phyloP scores from a whole-genome alignment of 768 basidiomycete genomes.

The Boletus sensibilis region DNA sequence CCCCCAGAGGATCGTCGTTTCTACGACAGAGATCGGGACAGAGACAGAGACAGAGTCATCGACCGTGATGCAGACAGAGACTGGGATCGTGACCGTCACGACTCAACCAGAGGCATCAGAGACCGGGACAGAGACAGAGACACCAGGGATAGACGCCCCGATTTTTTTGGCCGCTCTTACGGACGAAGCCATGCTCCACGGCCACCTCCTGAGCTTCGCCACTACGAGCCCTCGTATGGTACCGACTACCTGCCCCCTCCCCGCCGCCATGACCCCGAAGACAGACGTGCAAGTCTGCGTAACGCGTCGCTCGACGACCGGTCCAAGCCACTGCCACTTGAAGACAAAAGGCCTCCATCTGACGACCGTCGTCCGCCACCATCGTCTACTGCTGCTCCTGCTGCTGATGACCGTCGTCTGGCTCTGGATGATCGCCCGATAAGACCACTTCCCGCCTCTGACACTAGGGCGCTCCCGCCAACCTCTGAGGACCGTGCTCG shows the following conservation, averaged over 20 bases:
- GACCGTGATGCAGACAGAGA: constrained; percentile 36
- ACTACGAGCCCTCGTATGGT: constrained; percentile 47
- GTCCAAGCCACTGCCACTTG: constrained; percentile 26
- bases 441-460: constrained; percentile 28
- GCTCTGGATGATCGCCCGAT: constrained; percentile 34
- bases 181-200: constrained; percentile 40
- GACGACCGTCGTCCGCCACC: constrained; percentile 29
- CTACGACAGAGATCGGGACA: constrained; percentile 37
- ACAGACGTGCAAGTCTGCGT: constrained; percentile 27
- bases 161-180: constrained; percentile 39
- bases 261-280: constrained; percentile 35
- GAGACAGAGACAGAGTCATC: constrained; percentile 32
- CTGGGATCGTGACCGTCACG: constrained; percentile 34
- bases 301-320: constrained; percentile 22
- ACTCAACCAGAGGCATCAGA: constrained; percentile 16
- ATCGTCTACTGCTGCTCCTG: not conserved
- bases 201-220: constrained; percentile 46
- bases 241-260: constrained; percentile 32
- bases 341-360: constrained; percentile 31
- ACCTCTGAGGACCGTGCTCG: constrained; percentile 23
- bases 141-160: constrained; percentile 37
- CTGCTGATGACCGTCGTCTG: constrained; percentile 25
- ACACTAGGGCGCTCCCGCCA: constrained; percentile 11
- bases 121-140: constrained; percentile 36
- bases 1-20: constrained; percentile 31